Base-by-base conservation (phyloP, 805 yeast genomes). In the Babjeviella inositovora region DNA sequence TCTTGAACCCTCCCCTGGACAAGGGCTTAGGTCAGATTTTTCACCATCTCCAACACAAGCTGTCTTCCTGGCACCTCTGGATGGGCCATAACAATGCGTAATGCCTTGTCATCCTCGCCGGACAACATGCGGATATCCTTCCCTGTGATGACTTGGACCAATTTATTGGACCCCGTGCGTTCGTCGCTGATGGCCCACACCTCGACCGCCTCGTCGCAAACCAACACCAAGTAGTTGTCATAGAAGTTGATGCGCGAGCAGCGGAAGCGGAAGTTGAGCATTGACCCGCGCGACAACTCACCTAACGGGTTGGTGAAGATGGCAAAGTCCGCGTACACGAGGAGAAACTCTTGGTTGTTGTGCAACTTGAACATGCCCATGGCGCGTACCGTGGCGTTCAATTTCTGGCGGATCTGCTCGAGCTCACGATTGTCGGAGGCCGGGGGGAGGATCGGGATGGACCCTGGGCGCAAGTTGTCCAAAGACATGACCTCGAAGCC, bases 271-370 rank as follows among this genome's bases (percentile, higher is more conserved):
- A 63, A 66, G 28, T 49, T 43, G 3, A 70, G 41, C 18, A 54
- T 7, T 37, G 34, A 19, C 45, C 48, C 33, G 18, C 47, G 37
- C 6, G 65, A 57, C 18, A 70, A 49, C 30, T 58, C 57, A 3
- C 79, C 79, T 19, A 57, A 52, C 22, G 62, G 59, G 38, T 74
- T 70, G 28, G 72, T 60, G 28, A 70, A 70, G 3, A 80, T 50
- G 4, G 80, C 82, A 34, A 74, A 70, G 25, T 70, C 70, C 26
- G 64, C 76, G 48, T 77, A 81, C 17, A 77, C 74, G 21, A 77
- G 41, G 8, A 77, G 44, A 25, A 71, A 63, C 24, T 65, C 65
- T 8, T 53, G 47, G 24, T 62, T 53, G 22, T 66, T 64, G 6
- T 54, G 43, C n/a, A 75, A 50, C 35, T 67, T 66, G 38, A 63